Conservation (phyloP, 2,329 filamentous ascomycete genomes). For the Chrysosporium keratinophilum region DNA sequence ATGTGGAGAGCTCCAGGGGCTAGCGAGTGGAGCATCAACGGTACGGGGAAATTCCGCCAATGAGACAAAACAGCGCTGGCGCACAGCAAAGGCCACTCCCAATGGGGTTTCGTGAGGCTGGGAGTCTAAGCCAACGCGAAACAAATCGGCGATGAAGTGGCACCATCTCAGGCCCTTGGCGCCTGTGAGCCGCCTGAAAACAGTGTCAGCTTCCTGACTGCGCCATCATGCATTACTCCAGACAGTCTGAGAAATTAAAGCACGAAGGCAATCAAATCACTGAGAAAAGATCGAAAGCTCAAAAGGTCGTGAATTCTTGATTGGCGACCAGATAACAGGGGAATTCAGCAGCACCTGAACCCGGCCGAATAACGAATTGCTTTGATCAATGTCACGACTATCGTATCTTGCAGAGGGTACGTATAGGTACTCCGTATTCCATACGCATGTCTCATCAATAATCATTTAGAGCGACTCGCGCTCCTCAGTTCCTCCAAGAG, state of each 20-base stretch:
- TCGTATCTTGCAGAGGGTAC: too few species aligned
- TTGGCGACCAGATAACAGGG: too few species aligned
- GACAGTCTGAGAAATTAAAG: background rate
- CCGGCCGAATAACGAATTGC: too few species aligned
- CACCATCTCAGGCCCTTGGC: background rate
- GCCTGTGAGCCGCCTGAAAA: background rate
- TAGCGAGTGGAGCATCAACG: background rate
- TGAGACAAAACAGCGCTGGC: background rate
- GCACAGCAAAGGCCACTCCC: background rate
- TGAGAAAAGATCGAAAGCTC: too few species aligned
- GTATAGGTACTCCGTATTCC: too few species aligned
- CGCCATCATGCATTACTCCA: background rate
- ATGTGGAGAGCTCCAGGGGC: slow-evolving; percentile 4
- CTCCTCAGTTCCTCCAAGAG: too few species aligned
- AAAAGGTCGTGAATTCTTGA: too few species aligned
- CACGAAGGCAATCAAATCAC: too few species aligned
- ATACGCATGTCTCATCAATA: too few species aligned
- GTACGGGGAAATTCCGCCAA: background rate
- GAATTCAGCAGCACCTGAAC: too few species aligned
- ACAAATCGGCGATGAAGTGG: background rate
- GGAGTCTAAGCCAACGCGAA: background rate
- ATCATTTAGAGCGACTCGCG: too few species aligned
- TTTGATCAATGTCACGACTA: too few species aligned
- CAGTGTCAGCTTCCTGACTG: background rate
- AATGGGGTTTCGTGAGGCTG: background rate